phyloP scores from a whole-genome alignment of 2,329 filamentous ascomycete genomes.

The Ophiocordyceps camponoti-saundersi region DNA sequence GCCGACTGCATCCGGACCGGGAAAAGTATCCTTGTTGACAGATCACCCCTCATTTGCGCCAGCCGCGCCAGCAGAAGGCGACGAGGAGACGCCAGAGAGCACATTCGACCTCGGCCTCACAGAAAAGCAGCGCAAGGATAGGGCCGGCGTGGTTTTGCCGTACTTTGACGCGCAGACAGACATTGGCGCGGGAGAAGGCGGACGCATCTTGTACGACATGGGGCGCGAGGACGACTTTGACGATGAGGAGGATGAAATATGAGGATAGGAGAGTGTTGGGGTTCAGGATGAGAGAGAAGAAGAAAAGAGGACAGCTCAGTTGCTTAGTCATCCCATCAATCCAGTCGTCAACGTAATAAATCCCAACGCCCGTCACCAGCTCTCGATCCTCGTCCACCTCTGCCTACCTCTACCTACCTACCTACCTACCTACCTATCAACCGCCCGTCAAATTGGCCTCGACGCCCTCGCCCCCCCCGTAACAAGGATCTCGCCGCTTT shows the following conservation, averaged over 20 bases:
- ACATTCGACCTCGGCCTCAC: slow-evolving; percentile 81
- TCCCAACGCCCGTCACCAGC: no score
- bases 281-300: background rate
- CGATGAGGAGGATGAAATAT: slow-evolving; percentile 88
- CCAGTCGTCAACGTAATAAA: no score
- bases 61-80: slow-evolving; percentile 18
- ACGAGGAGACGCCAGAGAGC: slow-evolving; percentile 43
- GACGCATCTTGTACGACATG: slow-evolving; percentile 92
- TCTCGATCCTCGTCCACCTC: no score
- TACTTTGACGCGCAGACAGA: slow-evolving; percentile 93
- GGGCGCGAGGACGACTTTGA: slow-evolving; percentile 93
- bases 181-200: slow-evolving; percentile 64
- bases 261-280: slow-evolving; percentile 3
- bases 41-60: slow-evolving; percentile 57
- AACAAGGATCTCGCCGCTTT: no score
- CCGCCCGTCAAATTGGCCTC: no score
- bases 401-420: no score
- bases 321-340: background rate
- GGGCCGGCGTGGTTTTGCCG: slow-evolving; percentile 80
- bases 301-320: background rate
- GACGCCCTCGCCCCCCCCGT: no score
- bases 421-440: no score
- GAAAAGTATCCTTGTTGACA: slow-evolving; percentile 43
- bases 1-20: slow-evolving; percentile 9
- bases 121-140: slow-evolving; percentile 72